A percentile compares a stretch with the other conserved stretches of the same genome.
Conservation (phyloP, 2,329 filamentous ascomycete species). For the Paramyrothecium roridum region DNA sequence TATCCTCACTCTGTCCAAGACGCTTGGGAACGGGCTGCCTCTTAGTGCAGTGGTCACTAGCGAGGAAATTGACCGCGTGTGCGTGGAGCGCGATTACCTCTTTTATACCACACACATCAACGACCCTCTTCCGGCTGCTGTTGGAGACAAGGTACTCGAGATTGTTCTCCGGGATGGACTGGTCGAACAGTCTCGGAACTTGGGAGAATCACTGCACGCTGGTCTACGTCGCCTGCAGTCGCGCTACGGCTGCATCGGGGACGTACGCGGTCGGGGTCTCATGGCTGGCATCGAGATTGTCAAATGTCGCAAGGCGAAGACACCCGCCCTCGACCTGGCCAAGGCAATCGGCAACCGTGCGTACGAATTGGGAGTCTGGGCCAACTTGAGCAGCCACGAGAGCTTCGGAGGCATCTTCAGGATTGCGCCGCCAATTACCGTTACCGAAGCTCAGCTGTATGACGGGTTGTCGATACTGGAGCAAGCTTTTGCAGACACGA, state of each 20-base stretch:
- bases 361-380: constrained; percentile 51
- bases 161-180: constrained; percentile 56
- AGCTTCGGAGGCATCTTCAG: constrained; percentile 56
- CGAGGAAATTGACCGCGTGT: constrained; percentile 46
- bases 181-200: constrained; percentile 37
- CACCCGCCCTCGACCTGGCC: constrained; percentile 43
- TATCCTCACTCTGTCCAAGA: constrained; percentile 60
- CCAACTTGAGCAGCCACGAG: constrained; percentile 51
- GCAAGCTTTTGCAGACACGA: constrained; percentile 42
- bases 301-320: constrained; percentile 42
- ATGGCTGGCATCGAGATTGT: constrained; percentile 60
- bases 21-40: constrained; percentile 57
- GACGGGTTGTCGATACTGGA: constrained; percentile 54
- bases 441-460: constrained; percentile 46
- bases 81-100: constrained; percentile 45
- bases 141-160: constrained; percentile 60
- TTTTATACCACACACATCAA: constrained; percentile 63
- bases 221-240: constrained; percentile 42
- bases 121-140: constrained; percentile 57
- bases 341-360: constrained; percentile 42
- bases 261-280: constrained; percentile 56
- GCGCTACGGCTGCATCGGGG: constrained; percentile 59
- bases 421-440: constrained; percentile 58
- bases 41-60: constrained; percentile 56
- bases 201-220: constrained; percentile 42